Base-by-base conservation (phyloP, 306 rosid genomes). In the Rosa lucieae region DNA sequence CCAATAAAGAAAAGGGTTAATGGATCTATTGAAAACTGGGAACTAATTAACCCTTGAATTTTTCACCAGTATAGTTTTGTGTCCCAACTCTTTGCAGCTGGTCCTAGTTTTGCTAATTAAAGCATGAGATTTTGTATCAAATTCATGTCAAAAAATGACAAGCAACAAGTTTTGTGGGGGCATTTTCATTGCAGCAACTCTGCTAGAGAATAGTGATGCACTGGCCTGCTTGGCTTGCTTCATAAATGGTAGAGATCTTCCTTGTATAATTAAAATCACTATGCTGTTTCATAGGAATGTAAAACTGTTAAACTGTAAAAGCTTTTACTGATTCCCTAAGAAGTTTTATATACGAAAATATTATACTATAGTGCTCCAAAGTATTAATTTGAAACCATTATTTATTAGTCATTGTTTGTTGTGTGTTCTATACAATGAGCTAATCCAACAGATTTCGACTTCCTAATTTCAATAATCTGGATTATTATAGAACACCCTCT, bases 91-190 rank as follows among this genome's bases (percentile, higher is more conserved):
- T 73, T 37, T 39, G n/a, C 37, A 1, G 40, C 70, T 65, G 44
- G 68, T 58, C 12, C 52, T 66, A 5, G 12, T 58, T 43, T 42
- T 74, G 26, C 42, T 74, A 58, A 74, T 9, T 74, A 58, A 74
- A 42, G 69, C 78, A 42, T 39, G 52, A 26, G 52, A 55, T 39
- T 58, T 74, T 74, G 5, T 23, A 14, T 56, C 35, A 13, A 23
- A 40, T 42, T 18, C 43, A 18, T 39, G 77, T 6, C 44, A 75
- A 75, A 75, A 44, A 18, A 61, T 61, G 56, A 51, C 59, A 61
- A 47, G 48, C 71, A 46, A 75, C 32, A 44, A 75, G 13, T 29
- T 76, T 62, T 18, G 72, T 17, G 21, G 67, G 55, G 55, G 8
- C 2, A 40, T 76, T 15, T 75, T 5, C 51, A 65, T 43, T 69